Evolutionary conservation across 1,284 basidiomycete species (phyloP).

Genomic region (Singerocomus inundabilis): DNA sequence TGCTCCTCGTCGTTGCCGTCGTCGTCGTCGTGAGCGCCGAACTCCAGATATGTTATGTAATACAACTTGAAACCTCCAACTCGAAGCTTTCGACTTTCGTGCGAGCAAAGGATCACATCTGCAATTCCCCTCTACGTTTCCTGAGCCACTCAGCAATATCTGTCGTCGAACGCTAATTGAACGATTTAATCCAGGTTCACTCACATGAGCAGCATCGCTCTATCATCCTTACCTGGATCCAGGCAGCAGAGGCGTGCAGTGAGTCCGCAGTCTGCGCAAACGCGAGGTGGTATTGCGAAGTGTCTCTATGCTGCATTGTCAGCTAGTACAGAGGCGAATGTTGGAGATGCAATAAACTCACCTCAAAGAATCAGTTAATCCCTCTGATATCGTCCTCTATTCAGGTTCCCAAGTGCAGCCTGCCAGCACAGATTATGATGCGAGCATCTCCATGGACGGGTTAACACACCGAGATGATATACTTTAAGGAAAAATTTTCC

Average conservation of each 20-base stretch:
- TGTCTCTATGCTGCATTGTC: constrained; percentile 54
- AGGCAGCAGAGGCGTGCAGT: constrained; percentile 55
- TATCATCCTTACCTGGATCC: constrained; percentile 49
- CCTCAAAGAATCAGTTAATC: constrained; percentile 70
- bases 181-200: background rate
- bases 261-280: constrained; percentile 68
- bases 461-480: constrained; percentile 48
- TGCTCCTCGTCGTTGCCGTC: constrained; percentile 11
- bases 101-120: background rate
- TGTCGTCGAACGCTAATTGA: constrained; percentile 47
- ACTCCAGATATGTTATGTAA: constrained; percentile 19
- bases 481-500: constrained; percentile 60
- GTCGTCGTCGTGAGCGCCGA: constrained; percentile 11
- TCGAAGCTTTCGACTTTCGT: background rate
- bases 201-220: background rate
- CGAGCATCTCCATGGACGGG: background rate
- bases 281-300: constrained; percentile 59
- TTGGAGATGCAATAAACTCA: constrained; percentile 20
- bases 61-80: background rate
- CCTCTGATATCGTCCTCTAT: constrained; percentile 68
- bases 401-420: constrained; percentile 62
- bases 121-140: constrained; percentile 27
- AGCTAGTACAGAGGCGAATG: constrained; percentile 3
- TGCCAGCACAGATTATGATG: constrained; percentile 24
- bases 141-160: constrained; percentile 65